These are phyloP conservation scores for Lentinula boryana DNA, from an alignment of 768 basidiomycete genomes.

Conservation along the genomic window DNA sequence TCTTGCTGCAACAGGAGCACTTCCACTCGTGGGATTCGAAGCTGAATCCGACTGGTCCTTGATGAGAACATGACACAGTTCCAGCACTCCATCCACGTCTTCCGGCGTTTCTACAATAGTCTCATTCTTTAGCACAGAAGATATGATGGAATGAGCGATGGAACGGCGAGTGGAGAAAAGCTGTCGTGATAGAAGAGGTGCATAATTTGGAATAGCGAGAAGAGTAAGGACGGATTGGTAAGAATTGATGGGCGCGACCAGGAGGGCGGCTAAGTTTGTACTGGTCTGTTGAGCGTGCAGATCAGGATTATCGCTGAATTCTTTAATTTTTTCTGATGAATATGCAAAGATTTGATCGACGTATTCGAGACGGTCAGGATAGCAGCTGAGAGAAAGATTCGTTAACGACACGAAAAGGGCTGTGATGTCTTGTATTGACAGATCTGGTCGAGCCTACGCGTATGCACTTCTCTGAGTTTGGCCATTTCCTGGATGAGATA, in stretches of 20 bases:
- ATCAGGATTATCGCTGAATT: slow-evolving; percentile 83
- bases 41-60: slow-evolving; percentile 69
- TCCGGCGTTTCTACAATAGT: slow-evolving; percentile 91
- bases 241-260: slow-evolving; percentile 92
- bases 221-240: slow-evolving; percentile 95
- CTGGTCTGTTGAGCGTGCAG: slow-evolving; percentile 85
- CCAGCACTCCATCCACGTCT: slow-evolving; percentile 90
- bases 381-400: slow-evolving; percentile 93
- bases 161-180: slow-evolving; percentile 87
- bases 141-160: slow-evolving; percentile 92
- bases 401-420: slow-evolving; percentile 93
- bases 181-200: slow-evolving; percentile 76
- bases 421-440: slow-evolving; percentile 96
- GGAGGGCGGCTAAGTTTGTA: slow-evolving; percentile 82
- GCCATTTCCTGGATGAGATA: not conserved
- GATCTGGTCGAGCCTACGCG: slow-evolving; percentile 85
- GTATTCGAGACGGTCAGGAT: slow-evolving; percentile 95
- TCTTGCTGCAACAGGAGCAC: slow-evolving; percentile 35
- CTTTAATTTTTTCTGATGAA: slow-evolving; percentile 79
- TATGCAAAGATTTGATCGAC: slow-evolving; percentile 94
- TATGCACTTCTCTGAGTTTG: slow-evolving; percentile 3
- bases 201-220: slow-evolving; percentile 91
- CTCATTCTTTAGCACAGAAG: slow-evolving; percentile 93
- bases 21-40: slow-evolving; percentile 19
- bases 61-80: slow-evolving; percentile 88